Conservation (phyloP, 2,329 filamentous ascomycete species). For the Bipolaris gigantea region DNA sequence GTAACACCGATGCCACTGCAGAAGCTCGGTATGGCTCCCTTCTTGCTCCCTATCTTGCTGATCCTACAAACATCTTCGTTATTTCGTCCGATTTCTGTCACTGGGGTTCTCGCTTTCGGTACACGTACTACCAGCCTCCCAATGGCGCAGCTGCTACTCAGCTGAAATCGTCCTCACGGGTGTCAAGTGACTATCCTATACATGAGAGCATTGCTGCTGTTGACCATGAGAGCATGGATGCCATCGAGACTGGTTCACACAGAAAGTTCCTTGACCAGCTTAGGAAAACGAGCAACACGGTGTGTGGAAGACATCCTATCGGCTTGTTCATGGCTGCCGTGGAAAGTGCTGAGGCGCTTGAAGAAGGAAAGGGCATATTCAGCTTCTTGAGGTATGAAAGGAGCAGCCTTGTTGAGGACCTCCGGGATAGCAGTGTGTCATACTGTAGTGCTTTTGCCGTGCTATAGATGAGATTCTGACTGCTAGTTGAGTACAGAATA, state of each 20-base stretch:
- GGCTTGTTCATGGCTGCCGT: constrained; percentile 88
- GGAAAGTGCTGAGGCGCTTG: constrained; percentile 56
- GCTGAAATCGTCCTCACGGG: constrained; percentile 46
- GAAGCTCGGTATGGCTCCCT: constrained; percentile 71
- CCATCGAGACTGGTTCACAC: constrained; percentile 76
- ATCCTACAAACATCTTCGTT: constrained; percentile 78
- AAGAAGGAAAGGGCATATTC: constrained; percentile 65
- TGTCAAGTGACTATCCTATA: constrained; percentile 60
- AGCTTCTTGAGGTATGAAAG: constrained; percentile 84
- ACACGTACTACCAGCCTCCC: constrained; percentile 72
- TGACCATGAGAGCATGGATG: constrained; percentile 81
- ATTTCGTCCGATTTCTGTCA: constrained; percentile 97
- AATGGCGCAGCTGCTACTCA: constrained; percentile 41
- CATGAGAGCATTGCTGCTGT: constrained; percentile 82
- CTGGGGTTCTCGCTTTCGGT: constrained; percentile 84
- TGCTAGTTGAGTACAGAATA: background rate
- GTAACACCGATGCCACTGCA: constrained; percentile 65
- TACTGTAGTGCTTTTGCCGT: constrained; percentile 92
- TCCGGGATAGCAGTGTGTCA: constrained; percentile 83
- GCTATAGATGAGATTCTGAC: constrained; percentile 10
- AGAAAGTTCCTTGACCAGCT: constrained; percentile 70
- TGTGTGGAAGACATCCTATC: constrained; percentile 94
- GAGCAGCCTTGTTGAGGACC: constrained; percentile 71
- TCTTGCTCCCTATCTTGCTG: constrained; percentile 76
- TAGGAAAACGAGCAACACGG: constrained; percentile 77